Conservation (phyloP, 352 stramenopile species). For the Phytophthora megakarya region DNA sequence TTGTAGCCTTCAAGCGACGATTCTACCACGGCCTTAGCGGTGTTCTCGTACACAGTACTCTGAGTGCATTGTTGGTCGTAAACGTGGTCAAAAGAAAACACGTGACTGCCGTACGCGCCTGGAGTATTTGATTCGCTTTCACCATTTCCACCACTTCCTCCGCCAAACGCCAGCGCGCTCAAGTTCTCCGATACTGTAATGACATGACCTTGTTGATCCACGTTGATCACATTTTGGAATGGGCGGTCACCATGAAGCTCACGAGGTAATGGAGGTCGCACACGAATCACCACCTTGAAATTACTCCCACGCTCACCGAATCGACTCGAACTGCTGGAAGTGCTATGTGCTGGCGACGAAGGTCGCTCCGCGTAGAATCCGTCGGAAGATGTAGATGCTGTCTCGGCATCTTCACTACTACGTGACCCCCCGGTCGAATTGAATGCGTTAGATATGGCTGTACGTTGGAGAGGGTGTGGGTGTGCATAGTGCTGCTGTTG, state of each 20-base stretch:
- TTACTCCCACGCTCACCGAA: slow-evolving; percentile 68
- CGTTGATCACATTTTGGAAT: slow-evolving; percentile 92
- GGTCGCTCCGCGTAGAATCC: slow-evolving; percentile 36
- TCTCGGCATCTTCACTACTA: slow-evolving; percentile 58
- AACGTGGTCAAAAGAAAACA: slow-evolving; percentile 95
- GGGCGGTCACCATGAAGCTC: slow-evolving; percentile 88
- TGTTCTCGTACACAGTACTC: slow-evolving; percentile 93
- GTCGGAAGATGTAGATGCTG: slow-evolving; percentile 62
- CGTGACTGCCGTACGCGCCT: slow-evolving; percentile 83
- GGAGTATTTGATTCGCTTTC: slow-evolving; percentile 28
- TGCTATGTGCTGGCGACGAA: slow-evolving; percentile 47
- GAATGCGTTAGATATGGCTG: slow-evolving; percentile 70
- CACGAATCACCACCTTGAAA: slow-evolving; percentile 94
- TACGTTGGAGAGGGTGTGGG: slow-evolving; percentile 49
- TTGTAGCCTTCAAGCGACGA: slow-evolving; percentile 93
- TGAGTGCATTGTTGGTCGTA: slow-evolving; percentile 93
- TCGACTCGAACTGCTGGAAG: slow-evolving; percentile 37
- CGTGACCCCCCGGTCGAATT: slow-evolving; percentile 36
- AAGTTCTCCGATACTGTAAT: slow-evolving; percentile 91
- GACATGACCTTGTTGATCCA: slow-evolving; percentile 84
- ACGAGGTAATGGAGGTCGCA: slow-evolving; percentile 85
- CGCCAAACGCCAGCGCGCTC: slow-evolving; percentile 42
- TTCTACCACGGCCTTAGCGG: slow-evolving; percentile 91
- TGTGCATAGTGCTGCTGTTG: slow-evolving; percentile 35
- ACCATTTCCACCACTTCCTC: slow-evolving; percentile 31